These are phyloP conservation scores for Candida quercuum DNA, from an alignment of 805 yeast species.

Conservation along the genomic window DNA sequence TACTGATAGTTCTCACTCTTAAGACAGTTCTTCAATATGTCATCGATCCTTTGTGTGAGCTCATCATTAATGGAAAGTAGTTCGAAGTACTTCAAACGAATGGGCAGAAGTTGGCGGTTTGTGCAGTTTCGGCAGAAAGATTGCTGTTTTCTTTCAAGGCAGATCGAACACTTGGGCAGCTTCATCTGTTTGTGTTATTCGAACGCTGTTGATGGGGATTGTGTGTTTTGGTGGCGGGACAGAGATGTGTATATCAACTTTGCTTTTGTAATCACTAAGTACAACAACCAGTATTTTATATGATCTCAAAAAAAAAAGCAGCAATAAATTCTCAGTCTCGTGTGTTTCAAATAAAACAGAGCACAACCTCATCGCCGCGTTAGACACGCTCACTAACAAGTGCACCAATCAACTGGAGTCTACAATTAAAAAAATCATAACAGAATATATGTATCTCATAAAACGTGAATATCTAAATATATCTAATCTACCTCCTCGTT, in stretches of 20 bases:
- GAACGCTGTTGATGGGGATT: not conserved
- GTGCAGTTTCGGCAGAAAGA: constrained; percentile 13
- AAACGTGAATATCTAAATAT: not conserved
- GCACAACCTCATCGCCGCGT: too few species aligned
- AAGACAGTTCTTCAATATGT: constrained; percentile 11
- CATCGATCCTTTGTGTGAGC: constrained; percentile 7
- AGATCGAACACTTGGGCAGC: constrained; percentile 36
- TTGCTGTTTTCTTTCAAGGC: constrained; percentile 36
- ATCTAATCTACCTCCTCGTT: constrained; percentile 2
- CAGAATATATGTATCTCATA: not conserved
- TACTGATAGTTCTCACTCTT: constrained; percentile 12
- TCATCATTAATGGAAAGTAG: constrained; percentile 4
- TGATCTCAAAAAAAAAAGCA: too few species aligned
- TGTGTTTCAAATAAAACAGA: too few species aligned
- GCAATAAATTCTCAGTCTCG: too few species aligned
- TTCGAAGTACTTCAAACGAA: constrained; percentile 14
- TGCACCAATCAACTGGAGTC: too few species aligned
- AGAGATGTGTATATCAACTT: too few species aligned
- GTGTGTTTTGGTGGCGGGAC: not conserved
- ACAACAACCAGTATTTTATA: too few species aligned
- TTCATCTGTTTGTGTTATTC: not conserved
- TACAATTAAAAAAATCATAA: not conserved
- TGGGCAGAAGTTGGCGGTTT: constrained; percentile 7
- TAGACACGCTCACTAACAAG: too few species aligned
- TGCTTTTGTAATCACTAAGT: too few species aligned